Percentiles rank a stretch among this genome's conserved stretches.
phyloP scores from a whole-genome alignment of 176 grass and related monocot genomes.

The Oryza longistaminata region DNA sequence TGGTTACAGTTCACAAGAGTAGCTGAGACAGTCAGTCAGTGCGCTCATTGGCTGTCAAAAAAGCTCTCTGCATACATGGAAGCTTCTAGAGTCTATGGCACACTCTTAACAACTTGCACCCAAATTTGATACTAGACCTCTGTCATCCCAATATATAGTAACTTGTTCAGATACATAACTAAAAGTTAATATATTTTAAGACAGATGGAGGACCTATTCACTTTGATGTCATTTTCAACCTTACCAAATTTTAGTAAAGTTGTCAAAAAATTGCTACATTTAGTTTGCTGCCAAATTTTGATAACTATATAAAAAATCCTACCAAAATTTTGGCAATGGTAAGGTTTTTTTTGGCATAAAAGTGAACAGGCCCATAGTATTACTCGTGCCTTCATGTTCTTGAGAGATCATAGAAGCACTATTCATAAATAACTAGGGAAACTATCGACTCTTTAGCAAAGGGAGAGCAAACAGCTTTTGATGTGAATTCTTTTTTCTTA shows the following conservation, averaged over 20 bases:
- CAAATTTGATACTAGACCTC: not conserved
- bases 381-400: not conserved
- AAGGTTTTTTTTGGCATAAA: too few species aligned
- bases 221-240: too few species aligned
- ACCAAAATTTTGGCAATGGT: too few species aligned
- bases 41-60: not conserved
- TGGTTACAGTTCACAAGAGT: not conserved
- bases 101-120: not conserved
- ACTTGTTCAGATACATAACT: too few species aligned
- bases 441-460: not conserved
- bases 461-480: not conserved
- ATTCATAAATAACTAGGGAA: not conserved
- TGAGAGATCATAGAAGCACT: not conserved
- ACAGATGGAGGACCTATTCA: too few species aligned
- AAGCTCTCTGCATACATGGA: not conserved
- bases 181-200: too few species aligned
- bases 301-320: too few species aligned
- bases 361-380: too few species aligned
- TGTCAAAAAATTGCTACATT: too few species aligned
- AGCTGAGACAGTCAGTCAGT: not conserved
- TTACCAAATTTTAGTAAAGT: too few species aligned
- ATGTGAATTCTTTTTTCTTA: not conserved
- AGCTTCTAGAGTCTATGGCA: not conserved
- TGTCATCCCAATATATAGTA: too few species aligned
- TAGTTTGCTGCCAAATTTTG: too few species aligned